These are phyloP conservation scores for Mycena capillaripes DNA, from an alignment of 768 basidiomycete genomes.

Conservation along the genomic window DNA sequence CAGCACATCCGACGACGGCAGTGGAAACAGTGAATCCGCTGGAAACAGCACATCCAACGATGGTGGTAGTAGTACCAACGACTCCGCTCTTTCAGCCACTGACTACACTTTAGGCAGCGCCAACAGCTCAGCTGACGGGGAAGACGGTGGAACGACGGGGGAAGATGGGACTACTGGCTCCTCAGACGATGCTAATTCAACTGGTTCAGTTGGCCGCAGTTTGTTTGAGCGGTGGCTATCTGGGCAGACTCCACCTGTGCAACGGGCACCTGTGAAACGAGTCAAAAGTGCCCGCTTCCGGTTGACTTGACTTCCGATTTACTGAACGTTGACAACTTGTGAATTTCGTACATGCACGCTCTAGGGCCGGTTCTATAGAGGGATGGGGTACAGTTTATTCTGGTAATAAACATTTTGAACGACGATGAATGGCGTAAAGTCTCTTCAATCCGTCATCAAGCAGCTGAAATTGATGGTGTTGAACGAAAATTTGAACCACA, in stretches of 20 bases:
- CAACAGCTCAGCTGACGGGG: neutral
- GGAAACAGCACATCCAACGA: too few species aligned
- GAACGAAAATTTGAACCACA: too few species aligned
- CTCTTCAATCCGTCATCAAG: too few species aligned
- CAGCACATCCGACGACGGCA: neutral
- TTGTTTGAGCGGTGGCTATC: constrained; percentile 11
- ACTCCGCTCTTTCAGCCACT: too few species aligned
- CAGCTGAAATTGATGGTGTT: too few species aligned
- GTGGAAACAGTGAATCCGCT: neutral
- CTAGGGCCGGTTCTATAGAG: constrained; percentile 20
- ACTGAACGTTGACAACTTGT: constrained; percentile 7
- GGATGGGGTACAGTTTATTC: constrained; percentile 27
- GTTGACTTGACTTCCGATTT: neutral
- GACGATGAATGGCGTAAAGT: neutral
- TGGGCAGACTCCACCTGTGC: neutral
- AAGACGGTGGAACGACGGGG: neutral
- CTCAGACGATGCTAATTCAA: too few species aligned
- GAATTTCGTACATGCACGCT: constrained; percentile 15
- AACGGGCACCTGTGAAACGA: neutral
- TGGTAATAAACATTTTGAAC: constrained; percentile 20
- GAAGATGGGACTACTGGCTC: neutral
- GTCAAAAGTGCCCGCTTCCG: constrained; percentile 18
- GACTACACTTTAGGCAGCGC: neutral
- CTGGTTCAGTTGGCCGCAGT: neutral
- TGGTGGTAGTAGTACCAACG: too few species aligned